Percentiles rank a stretch among this genome's conserved stretches.
These are phyloP conservation scores for Hypomontagnella submonticulosa DNA, from an alignment of 495 filamentous ascomycete species.

Conservation along the genomic window DNA sequence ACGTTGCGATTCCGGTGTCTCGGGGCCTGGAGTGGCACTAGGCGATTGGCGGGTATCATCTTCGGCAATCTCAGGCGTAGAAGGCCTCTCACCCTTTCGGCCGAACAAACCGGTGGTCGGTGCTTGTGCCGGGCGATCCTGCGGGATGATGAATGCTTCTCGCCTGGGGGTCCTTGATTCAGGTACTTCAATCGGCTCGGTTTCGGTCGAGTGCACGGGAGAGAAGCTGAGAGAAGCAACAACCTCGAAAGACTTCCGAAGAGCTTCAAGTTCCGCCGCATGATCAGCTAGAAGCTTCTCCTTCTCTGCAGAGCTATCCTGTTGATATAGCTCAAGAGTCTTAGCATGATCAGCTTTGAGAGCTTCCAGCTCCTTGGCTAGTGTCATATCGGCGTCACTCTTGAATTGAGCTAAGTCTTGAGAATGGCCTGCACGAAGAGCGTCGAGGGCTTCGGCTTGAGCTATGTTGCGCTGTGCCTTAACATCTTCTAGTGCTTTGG, in stretches of 20 bases:
- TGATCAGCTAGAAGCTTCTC: conserved; percentile 37
- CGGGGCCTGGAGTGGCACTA: conserved; percentile 47
- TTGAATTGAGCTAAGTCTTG: conserved; percentile 29
- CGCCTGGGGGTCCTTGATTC: conserved; percentile 57
- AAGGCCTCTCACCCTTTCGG: conserved; percentile 51
- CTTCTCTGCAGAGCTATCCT: conserved; percentile 34
- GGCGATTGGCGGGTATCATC: conserved; percentile 64
- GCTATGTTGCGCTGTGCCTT: conserved; percentile 20
- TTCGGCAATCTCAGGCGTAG: conserved; percentile 62
- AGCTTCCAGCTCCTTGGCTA: conserved; percentile 36
- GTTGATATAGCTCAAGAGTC: conserved; percentile 29
- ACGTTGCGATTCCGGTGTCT: conserved; percentile 55
- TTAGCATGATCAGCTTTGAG: conserved; percentile 30
- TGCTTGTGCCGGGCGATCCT: conserved; percentile 40
- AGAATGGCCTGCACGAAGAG: conserved; percentile 26
- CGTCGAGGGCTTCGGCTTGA: conserved; percentile 32
- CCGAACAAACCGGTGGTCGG: conserved; percentile 54
- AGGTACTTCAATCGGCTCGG: conserved; percentile 57
- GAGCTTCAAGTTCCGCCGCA: conserved; percentile 43
- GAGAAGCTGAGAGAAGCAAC: conserved; percentile 57
- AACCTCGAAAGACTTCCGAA: conserved; percentile 34
- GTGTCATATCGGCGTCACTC: conserved; percentile 25
- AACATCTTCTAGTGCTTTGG: conserved; percentile 20
- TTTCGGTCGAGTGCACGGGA: conserved; percentile 59
- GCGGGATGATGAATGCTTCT: conserved; percentile 61